Evolutionary conservation across 257 asterid species (phyloP).

Genomic region (Thymus quinquecostatus): DNA sequence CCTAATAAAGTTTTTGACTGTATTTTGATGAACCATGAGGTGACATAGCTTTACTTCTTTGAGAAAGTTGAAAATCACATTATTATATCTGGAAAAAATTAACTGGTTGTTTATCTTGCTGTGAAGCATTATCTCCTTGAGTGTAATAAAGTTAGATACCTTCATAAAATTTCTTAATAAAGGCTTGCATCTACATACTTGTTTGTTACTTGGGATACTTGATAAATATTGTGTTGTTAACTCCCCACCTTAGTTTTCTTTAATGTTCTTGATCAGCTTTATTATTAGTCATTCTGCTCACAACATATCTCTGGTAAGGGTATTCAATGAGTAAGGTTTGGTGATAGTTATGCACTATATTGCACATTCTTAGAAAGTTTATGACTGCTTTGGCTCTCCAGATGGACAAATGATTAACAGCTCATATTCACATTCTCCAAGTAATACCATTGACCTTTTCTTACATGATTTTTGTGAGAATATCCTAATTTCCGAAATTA

Average conservation of each 20-base stretch:
- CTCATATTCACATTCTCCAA: conserved; percentile 5
- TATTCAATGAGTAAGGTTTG: not conserved
- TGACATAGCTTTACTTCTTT: conserved; percentile 1
- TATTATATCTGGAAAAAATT: not conserved
- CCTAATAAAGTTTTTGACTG: not conserved
- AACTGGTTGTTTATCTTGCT: not conserved
- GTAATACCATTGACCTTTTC: conserved; percentile 12
- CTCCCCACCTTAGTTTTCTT: not conserved
- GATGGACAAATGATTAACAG: conserved; percentile 2
- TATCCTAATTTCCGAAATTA: not conserved
- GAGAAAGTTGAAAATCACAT: not conserved
- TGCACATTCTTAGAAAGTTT: not conserved
- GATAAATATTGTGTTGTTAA: not conserved
- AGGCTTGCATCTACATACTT: not conserved
- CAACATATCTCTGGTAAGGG: not conserved
- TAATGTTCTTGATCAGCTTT: not conserved
- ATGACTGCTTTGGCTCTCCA: not conserved
- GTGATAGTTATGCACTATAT: not conserved
- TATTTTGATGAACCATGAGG: conserved; percentile 13
- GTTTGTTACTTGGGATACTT: not conserved
- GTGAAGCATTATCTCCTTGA: not conserved
- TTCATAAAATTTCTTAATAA: not conserved
- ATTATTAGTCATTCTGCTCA: conserved; percentile 7
- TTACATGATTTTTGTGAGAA: conserved; percentile 9
- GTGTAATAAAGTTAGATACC: conserved; percentile 4